phyloP scores from a whole-genome alignment of 345 rosid genomes.

The Eucalyptus pauciflora region DNA sequence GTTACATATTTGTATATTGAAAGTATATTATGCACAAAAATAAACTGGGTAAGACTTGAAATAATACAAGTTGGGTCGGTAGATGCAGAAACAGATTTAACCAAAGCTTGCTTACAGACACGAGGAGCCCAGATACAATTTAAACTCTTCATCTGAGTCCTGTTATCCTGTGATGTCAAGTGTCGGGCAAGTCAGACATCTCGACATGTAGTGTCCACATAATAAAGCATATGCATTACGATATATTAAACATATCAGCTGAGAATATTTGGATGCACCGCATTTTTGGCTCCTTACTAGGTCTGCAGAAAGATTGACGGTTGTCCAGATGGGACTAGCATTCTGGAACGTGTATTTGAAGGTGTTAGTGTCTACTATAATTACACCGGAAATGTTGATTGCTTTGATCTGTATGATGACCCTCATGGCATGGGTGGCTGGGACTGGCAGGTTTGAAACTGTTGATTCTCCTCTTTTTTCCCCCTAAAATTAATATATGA shows the following conservation, averaged over 20 bases:
- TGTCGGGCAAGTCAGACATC: not conserved
- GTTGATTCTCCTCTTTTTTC: not conserved
- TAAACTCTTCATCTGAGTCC: not conserved
- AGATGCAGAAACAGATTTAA: not conserved
- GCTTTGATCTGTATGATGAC: conserved; percentile 86
- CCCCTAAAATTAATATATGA: not conserved
- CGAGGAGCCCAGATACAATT: not conserved
- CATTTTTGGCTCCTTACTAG: conserved; percentile 8
- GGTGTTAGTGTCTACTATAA: conserved; percentile 74
- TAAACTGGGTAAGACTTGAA: not conserved
- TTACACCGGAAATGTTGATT: conserved; percentile 52
- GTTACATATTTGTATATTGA: not conserved
- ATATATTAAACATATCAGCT: not conserved
- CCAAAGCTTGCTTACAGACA: not conserved
- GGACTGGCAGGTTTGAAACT: conserved; percentile 79
- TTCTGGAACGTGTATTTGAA: conserved; percentile 56
- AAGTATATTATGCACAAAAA: not conserved
- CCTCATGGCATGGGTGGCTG: conserved; percentile 90
- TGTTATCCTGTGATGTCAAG: not conserved
- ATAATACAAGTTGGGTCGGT: not conserved
- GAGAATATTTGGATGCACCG: not conserved
- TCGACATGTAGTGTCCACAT: not conserved
- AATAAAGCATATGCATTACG: not conserved
- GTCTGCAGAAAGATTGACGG: conserved; percentile 72
- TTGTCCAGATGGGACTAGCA: conserved; percentile 35